Conservation (phyloP, 192 early-diverging fungal species). For the Backusella macrospora region DNA sequence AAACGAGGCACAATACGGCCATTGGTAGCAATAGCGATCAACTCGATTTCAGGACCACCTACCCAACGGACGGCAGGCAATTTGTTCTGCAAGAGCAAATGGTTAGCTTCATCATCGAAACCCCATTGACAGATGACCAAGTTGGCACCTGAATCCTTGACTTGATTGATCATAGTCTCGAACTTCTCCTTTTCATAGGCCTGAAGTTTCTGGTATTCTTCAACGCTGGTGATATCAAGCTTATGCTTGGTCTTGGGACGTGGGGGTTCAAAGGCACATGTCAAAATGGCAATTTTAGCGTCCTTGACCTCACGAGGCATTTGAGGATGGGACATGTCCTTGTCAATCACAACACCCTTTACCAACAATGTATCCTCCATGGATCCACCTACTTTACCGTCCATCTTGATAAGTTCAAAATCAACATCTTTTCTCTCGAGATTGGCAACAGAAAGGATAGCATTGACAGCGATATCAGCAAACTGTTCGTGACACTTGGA, state of each 20-base stretch:
- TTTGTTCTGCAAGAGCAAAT: constrained; percentile 95
- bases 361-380: constrained; percentile 92
- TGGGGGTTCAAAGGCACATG: constrained; percentile 99
- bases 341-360: constrained; percentile 98
- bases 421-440: constrained; percentile 99
- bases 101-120: constrained; percentile 99
- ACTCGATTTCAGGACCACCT: constrained; percentile 98
- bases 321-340: constrained; percentile 99
- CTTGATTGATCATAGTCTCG: constrained; percentile 93
- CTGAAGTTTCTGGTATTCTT: constrained; percentile 98
- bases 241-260: constrained; percentile 99
- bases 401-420: constrained; percentile 99
- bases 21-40: constrained; percentile 99
- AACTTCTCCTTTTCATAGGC: constrained; percentile 96
- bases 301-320: constrained; percentile 97
- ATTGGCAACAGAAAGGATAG: constrained; percentile 96
- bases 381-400: constrained; percentile 98
- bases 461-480: constrained; percentile 97
- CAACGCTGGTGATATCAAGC: constrained; percentile 97
- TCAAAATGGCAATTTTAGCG: constrained; percentile 97
- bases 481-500: constrained; percentile 98
- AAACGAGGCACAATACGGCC: constrained; percentile 99
- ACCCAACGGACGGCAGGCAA: constrained; percentile 99
- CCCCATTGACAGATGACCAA: constrained; percentile 99
- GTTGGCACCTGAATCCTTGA: constrained; percentile 98